phyloP scores from a whole-genome alignment of 768 basidiomycete genomes.

The Fibroporia radiculosa region DNA sequence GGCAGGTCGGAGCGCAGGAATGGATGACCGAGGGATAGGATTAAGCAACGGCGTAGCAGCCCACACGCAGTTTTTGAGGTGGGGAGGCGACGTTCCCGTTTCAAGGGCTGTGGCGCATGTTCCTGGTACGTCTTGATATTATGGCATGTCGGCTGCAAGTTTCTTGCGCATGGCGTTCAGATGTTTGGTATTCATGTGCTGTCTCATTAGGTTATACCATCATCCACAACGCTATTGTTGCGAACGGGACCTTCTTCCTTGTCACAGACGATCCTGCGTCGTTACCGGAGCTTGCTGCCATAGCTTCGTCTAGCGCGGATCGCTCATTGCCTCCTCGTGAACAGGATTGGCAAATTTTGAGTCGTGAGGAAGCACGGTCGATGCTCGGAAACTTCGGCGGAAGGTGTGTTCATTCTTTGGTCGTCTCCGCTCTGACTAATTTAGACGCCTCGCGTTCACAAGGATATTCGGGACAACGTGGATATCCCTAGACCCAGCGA shows the following conservation, averaged over 20 bases:
- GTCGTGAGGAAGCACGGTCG: conserved; percentile 13
- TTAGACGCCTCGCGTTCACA: not conserved
- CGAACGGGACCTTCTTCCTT: conserved; percentile 65
- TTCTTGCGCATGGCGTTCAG: not conserved
- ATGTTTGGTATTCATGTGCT: conserved; percentile 1
- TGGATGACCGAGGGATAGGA: conserved; percentile 17
- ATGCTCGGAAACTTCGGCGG: conserved; percentile 25
- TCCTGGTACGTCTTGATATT: conserved; percentile 40
- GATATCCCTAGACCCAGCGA: conserved; percentile 43
- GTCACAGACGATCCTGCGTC: conserved; percentile 56
- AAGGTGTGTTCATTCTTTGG: conserved; percentile 15
- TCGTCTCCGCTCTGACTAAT: conserved; percentile 2
- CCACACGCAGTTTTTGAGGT: conserved; percentile 46
- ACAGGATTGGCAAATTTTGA: conserved; percentile 45
- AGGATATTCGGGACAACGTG: conserved; percentile 22
- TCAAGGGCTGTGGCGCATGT: conserved; percentile 55
- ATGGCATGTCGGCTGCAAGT: not conserved
- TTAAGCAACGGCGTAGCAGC: conserved; percentile 26
- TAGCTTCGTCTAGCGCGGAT: conserved; percentile 33
- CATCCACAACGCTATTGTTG: conserved; percentile 73
- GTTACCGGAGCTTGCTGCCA: conserved; percentile 51
- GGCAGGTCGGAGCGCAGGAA: conserved; percentile 8
- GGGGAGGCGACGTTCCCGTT: conserved; percentile 48
- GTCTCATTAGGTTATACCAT: conserved; percentile 67
- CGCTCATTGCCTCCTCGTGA: conserved; percentile 34